Evolutionary conservation across 1,284 basidiomycete genomes (phyloP).

Genomic region (Leucoagaricus sp.): DNA sequence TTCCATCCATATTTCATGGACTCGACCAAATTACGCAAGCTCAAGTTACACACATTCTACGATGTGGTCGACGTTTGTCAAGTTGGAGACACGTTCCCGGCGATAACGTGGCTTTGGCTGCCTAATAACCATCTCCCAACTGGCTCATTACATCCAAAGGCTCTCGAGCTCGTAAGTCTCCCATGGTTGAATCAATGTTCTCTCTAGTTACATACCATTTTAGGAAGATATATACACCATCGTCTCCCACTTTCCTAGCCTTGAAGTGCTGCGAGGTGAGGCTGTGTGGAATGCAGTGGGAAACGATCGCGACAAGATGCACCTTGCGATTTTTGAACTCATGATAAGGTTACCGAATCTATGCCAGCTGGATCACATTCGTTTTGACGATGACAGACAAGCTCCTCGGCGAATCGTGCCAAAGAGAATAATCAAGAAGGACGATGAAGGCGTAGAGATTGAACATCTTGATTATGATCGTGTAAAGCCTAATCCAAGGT

Average conservation of each 20-base stretch:
- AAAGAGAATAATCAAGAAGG: slow-evolving; percentile 27
- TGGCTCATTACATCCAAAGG: slow-evolving; percentile 18
- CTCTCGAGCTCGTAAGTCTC: slow-evolving; percentile 24
- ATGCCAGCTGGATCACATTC: slow-evolving; percentile 40
- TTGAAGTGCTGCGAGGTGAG: slow-evolving; percentile 42
- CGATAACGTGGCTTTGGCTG: slow-evolving; percentile 39
- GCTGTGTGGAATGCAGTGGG: slow-evolving; percentile 40
- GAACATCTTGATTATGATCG: slow-evolving; percentile 36
- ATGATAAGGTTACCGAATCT: slow-evolving; percentile 41
- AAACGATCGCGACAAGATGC: slow-evolving; percentile 29
- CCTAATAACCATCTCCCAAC: slow-evolving; percentile 30
- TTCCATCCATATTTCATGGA: slow-evolving; percentile 29
- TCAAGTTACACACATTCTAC: slow-evolving; percentile 32
- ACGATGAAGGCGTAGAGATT: slow-evolving; percentile 26
- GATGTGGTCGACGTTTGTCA: slow-evolving; percentile 29
- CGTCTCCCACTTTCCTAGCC: slow-evolving; percentile 38
- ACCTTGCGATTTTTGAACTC: slow-evolving; percentile 38
- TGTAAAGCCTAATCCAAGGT: slow-evolving; percentile 33
- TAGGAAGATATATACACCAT: slow-evolving; percentile 40
- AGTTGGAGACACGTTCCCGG: slow-evolving; percentile 35
- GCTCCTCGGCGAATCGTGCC: slow-evolving; percentile 40
- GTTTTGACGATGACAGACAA: slow-evolving; percentile 31
- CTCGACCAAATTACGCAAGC: slow-evolving; percentile 26
- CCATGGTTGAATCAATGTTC: slow-evolving; percentile 1
- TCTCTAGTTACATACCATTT: neutral